phyloP scores from a whole-genome alignment of 139 green algal species.

The Closterium sp. region DNA sequence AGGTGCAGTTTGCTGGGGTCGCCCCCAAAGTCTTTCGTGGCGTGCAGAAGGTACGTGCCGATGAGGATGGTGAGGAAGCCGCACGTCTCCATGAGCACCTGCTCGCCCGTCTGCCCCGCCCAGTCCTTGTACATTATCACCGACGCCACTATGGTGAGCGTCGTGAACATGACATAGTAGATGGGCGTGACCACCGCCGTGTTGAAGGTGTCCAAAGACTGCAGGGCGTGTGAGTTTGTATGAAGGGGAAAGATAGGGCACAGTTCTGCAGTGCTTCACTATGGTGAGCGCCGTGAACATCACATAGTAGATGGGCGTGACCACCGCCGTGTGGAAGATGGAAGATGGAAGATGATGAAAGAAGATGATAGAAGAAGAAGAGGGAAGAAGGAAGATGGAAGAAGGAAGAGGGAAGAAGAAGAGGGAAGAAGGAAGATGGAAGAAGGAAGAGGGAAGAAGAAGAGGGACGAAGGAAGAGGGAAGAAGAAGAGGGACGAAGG shows the following conservation, averaged over 20 bases:
- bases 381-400: too few species aligned
- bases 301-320: constrained; percentile 97
- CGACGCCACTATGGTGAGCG: constrained; percentile 80
- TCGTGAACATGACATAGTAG: constrained; percentile 99
- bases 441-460: too few species aligned
- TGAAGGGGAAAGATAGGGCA: too few species aligned
- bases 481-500: too few species aligned
- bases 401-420: too few species aligned
- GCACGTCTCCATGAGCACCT: constrained; percentile 75
- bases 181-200: constrained; percentile 94
- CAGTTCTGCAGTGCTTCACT: too few species aligned
- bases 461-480: too few species aligned
- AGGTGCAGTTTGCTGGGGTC: neutral
- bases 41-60: constrained; percentile 90
- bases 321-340: constrained; percentile 95
- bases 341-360: too few species aligned
- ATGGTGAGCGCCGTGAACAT: constrained; percentile 95
- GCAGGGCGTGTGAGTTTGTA: too few species aligned
- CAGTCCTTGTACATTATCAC: constrained; percentile 72
- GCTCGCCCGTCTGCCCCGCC: constrained; percentile 65
- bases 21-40: constrained; percentile 62
- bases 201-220: constrained; percentile 94
- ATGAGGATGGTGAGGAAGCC: constrained; percentile 94
- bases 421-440: too few species aligned
- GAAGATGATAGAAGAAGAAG: too few species aligned